These are phyloP conservation scores for Dryas integrifolia DNA, from an alignment of 331 rosid genomes.

Conservation along the genomic window DNA sequence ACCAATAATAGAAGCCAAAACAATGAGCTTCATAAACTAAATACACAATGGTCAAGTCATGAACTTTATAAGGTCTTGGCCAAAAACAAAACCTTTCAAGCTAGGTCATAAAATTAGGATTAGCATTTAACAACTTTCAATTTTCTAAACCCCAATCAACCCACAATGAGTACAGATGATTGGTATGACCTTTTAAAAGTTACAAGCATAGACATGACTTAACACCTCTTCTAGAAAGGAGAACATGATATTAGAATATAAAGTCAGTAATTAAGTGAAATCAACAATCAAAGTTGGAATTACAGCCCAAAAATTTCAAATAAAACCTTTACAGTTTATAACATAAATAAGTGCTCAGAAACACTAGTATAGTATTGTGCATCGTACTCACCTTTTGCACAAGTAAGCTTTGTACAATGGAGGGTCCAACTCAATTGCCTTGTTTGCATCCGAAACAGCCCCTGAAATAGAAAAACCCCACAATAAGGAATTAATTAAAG, in stretches of 20 bases:
- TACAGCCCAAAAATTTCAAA: neutral
- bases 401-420: slow-evolving; percentile 59
- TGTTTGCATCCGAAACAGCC: slow-evolving; percentile 79
- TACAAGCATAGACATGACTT: neutral
- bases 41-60: neutral
- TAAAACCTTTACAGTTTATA: neutral
- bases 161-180: neutral
- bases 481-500: neutral
- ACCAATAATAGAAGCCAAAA: neutral
- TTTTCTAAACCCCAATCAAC: neutral
- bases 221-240: neutral
- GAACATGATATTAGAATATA: too few relatives aligned
- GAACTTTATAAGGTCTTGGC: neutral
- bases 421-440: slow-evolving; percentile 65
- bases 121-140: neutral
- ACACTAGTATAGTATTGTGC: neutral
- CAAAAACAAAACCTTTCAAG: neutral
- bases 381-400: slow-evolving; percentile 65
- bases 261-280: neutral
- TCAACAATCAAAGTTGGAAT: neutral
- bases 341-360: neutral
- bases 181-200: neutral
- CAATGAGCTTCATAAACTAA: neutral
- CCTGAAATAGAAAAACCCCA: slow-evolving; percentile 32
- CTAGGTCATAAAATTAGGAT: neutral